These are phyloP conservation scores for Cladosporium sp. DNA, from an alignment of 2,329 filamentous ascomycete species.

Conservation along the genomic window DNA sequence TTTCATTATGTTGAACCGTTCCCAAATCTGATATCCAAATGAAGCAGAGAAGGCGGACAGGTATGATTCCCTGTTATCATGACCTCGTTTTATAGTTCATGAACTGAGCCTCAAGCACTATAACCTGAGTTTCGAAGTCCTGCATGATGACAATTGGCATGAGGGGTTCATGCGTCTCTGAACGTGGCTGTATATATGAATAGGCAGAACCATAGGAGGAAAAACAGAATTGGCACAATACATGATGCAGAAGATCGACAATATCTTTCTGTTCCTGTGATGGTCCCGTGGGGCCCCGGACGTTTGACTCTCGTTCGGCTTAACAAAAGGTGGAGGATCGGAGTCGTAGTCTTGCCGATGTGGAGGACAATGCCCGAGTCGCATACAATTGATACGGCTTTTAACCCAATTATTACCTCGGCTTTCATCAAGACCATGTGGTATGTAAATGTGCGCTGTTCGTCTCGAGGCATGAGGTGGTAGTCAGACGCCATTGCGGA, in stretches of 20 bases:
- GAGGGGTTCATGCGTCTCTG: background rate
- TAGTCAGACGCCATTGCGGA: background rate
- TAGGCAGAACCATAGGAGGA: background rate
- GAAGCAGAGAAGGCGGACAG: background rate
- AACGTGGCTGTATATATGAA: background rate
- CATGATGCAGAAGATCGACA: slow-evolving; percentile 3
- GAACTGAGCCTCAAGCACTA: background rate
- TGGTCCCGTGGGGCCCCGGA: slow-evolving; percentile 4
- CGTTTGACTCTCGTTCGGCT: background rate
- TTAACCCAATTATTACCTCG: background rate
- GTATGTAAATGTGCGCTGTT: background rate
- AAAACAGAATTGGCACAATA: background rate
- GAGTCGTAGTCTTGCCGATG: slow-evolving; percentile 4
- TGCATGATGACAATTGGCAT: slow-evolving; percentile 2
- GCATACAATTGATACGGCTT: background rate
- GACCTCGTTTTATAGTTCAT: background rate
- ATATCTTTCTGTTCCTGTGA: background rate
- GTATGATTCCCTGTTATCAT: background rate
- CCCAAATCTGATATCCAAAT: background rate
- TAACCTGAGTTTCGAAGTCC: background rate
- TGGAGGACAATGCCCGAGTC: slow-evolving; percentile 5
- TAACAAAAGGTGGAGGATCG: slow-evolving; percentile 12
- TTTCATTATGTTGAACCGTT: background rate
- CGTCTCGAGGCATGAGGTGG: background rate
- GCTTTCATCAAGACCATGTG: background rate